Conservation (phyloP, 805 yeast species). For the Tetrapisispora arboricola region DNA sequence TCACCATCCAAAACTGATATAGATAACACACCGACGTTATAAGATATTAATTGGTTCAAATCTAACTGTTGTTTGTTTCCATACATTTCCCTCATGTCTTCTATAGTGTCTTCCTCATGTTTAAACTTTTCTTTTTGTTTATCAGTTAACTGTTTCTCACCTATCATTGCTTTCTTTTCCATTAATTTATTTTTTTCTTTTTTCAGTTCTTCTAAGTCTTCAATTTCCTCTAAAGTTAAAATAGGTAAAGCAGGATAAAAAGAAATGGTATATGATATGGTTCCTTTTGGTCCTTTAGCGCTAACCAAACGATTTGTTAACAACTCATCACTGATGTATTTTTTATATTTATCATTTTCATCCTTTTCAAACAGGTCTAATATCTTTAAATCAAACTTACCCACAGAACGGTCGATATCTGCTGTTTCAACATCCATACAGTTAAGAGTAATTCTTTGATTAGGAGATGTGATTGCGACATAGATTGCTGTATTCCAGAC, state of each 20-base stretch:
- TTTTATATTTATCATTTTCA: constrained; percentile 50
- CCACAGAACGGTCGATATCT: constrained; percentile 79
- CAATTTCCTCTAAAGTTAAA: constrained; percentile 62
- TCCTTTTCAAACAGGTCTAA: constrained; percentile 55
- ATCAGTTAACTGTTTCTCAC: constrained; percentile 25
- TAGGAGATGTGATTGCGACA: constrained; percentile 71
- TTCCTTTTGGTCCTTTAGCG: constrained; percentile 79
- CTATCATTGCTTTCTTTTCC: constrained; percentile 24
- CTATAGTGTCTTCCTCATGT: constrained; percentile 24
- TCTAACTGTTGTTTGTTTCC: constrained; percentile 41
- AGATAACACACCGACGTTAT: constrained; percentile 69
- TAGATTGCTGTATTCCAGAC: constrained; percentile 77
- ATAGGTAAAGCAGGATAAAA: constrained; percentile 81
- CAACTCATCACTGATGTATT: constrained; percentile 44
- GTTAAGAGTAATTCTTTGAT: constrained; percentile 75
- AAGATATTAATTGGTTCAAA: constrained; percentile 45
- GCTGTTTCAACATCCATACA: constrained; percentile 82
- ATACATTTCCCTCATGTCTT: constrained; percentile 32
- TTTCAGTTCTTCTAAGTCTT: constrained; percentile 40
- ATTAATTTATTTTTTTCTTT: constrained; percentile 31
- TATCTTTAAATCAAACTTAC: constrained; percentile 64
- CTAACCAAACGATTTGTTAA: constrained; percentile 55
- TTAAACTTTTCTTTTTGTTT: constrained; percentile 24
- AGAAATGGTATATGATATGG: constrained; percentile 58
- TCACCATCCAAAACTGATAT: constrained; percentile 53